phyloP scores from a whole-genome alignment of 129 eudicot species.

The Saposhnikovia divaricata region DNA sequence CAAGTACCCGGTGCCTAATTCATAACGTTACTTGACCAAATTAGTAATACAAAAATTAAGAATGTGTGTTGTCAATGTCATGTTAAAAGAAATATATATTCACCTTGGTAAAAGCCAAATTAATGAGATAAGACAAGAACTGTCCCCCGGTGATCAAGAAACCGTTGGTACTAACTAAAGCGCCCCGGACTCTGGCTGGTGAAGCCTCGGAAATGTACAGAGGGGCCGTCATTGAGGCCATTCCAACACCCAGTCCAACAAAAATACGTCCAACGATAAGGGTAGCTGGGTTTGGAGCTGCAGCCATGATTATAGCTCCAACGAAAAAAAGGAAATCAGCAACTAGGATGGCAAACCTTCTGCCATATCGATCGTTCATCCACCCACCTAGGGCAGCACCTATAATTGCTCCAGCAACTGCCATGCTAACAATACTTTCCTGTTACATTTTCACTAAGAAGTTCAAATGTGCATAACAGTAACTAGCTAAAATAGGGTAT shows the following conservation, averaged over 20 bases:
- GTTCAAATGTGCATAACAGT: not conserved
- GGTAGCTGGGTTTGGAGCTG: slow-evolving; percentile 28
- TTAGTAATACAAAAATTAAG: not conserved
- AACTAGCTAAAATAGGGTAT: not conserved
- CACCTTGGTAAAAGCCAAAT: slow-evolving; percentile 68
- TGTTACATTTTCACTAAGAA: not conserved
- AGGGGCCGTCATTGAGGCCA: slow-evolving; percentile 55
- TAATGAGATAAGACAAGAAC: slow-evolving; percentile 59
- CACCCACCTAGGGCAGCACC: slow-evolving; percentile 49
- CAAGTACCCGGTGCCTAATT: slow-evolving; percentile 54
- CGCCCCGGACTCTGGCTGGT: slow-evolving; percentile 29
- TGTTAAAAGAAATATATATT: not conserved
- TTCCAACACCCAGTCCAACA: slow-evolving; percentile 50
- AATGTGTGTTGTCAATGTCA: not conserved
- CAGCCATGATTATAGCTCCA: slow-evolving; percentile 47
- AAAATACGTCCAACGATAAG: slow-evolving; percentile 40
- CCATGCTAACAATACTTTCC: slow-evolving; percentile 59
- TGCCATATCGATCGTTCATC: slow-evolving; percentile 37
- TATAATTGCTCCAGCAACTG: slow-evolving; percentile 52
- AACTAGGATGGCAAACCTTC: slow-evolving; percentile 29
- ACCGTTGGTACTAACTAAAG: slow-evolving; percentile 55
- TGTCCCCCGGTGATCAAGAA: slow-evolving; percentile 73
- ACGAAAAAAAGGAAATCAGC: slow-evolving; percentile 41
- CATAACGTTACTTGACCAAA: not conserved
- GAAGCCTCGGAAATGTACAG: slow-evolving; percentile 47